Evolutionary conservation across 2,329 filamentous ascomycete genomes (phyloP).

Genomic region (Chrysosphaeria jannelii): DNA sequence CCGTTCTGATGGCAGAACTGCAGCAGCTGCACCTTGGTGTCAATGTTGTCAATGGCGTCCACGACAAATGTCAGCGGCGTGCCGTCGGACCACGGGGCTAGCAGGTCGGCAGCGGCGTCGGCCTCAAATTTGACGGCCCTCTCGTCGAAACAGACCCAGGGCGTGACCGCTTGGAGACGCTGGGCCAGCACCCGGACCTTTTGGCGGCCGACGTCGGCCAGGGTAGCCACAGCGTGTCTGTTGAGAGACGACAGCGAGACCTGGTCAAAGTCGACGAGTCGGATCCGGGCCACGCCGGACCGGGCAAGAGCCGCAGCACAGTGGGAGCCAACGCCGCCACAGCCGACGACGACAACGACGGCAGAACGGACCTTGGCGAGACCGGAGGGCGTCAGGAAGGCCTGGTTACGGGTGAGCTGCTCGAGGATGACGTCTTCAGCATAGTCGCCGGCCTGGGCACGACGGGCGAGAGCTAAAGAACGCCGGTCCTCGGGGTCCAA

Average conservation of each 20-base stretch:
- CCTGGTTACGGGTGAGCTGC: slow-evolving; percentile 74
- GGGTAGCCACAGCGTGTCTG: slow-evolving; percentile 77
- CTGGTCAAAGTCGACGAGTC: slow-evolving; percentile 91
- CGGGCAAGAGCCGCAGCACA: slow-evolving; percentile 60
- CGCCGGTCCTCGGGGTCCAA: slow-evolving; percentile 32
- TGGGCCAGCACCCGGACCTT: slow-evolving; percentile 69
- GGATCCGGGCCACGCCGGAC: slow-evolving; percentile 64
- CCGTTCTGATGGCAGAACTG: slow-evolving; percentile 58
- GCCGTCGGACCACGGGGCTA: slow-evolving; percentile 29
- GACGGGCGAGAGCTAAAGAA: slow-evolving; percentile 24
- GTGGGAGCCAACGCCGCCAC: slow-evolving; percentile 85
- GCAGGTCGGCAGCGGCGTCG: slow-evolving; percentile 29
- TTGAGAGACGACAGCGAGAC: slow-evolving; percentile 86
- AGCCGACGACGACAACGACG: slow-evolving; percentile 73
- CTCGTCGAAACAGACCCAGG: slow-evolving; percentile 77
- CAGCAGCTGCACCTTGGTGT: slow-evolving; percentile 75
- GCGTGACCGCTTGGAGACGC: slow-evolving; percentile 57
- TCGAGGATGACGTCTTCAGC: slow-evolving; percentile 68
- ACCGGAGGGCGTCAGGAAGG: slow-evolving; percentile 64
- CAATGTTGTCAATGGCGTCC: slow-evolving; percentile 95
- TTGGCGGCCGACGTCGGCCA: slow-evolving; percentile 74
- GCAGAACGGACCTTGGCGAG: slow-evolving; percentile 49
- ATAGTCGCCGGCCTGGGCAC: slow-evolving; percentile 31
- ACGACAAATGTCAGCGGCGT: slow-evolving; percentile 52
- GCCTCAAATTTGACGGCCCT: slow-evolving; percentile 57